Conservation (phyloP, 352 stramenopile species). For the Phytophthora multivora region DNA sequence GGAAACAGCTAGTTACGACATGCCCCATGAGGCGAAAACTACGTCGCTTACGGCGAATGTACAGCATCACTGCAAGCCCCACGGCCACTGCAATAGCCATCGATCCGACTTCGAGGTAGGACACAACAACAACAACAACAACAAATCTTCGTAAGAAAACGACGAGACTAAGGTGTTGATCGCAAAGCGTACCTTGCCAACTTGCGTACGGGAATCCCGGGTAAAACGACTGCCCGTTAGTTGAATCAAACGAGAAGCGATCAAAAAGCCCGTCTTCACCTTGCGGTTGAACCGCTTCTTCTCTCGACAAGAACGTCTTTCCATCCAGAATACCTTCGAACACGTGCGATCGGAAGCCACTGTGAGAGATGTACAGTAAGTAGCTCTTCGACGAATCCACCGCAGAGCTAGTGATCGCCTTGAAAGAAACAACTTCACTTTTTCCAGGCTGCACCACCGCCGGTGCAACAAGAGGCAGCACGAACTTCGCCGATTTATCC, state of each 20-base stretch:
- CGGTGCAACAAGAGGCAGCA: constrained; percentile 36
- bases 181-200: constrained; percentile 66
- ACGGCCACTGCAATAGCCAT: constrained; percentile 56
- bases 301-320: constrained; percentile 41
- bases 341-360: constrained; percentile 53
- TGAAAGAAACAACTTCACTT: constrained; percentile 34
- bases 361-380: constrained; percentile 67
- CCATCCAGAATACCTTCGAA: constrained; percentile 52
- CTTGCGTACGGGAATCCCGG: constrained; percentile 48
- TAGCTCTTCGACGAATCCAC: constrained; percentile 41
- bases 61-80: constrained; percentile 52
- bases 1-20: constrained; percentile 23
- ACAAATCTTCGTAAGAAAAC: constrained; percentile 1
- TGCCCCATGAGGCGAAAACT: constrained; percentile 23
- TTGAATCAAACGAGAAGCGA: constrained; percentile 35
- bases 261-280: constrained; percentile 39
- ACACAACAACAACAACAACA: background rate
- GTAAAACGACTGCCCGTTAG: constrained; percentile 33
- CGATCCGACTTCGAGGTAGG: constrained; percentile 43
- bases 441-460: constrained; percentile 37
- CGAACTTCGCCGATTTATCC: constrained; percentile 16
- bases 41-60: constrained; percentile 51
- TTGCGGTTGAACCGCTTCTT: constrained; percentile 33
- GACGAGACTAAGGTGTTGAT: too few species aligned
- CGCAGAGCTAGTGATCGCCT: constrained; percentile 27